A percentile compares a stretch with the other conserved stretches of the same genome.
phyloP scores from a whole-genome alignment of 2,329 filamentous ascomycete genomes.

The Aspergillus fischeri region DNA sequence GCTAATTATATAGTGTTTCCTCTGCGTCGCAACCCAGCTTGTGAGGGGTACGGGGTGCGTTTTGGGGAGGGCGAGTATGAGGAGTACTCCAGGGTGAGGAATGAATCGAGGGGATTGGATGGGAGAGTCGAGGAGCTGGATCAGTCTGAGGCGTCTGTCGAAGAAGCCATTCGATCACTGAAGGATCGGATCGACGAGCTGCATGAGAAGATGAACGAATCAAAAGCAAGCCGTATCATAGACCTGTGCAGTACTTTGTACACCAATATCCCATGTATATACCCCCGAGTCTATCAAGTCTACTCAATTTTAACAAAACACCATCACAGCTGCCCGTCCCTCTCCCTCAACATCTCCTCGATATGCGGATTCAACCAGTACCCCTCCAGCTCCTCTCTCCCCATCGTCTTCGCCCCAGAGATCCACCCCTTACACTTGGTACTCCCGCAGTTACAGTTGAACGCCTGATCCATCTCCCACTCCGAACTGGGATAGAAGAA shows the following conservation, averaged over 20 bases:
- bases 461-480: constrained; percentile 47
- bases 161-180: not conserved
- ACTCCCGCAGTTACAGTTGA: constrained; percentile 41
- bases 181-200: not conserved
- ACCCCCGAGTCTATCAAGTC: not conserved
- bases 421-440: constrained; percentile 38
- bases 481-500: constrained; percentile 50
- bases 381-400: constrained; percentile 25
- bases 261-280: not conserved
- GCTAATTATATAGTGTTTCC: not conserved
- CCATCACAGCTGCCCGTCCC: not conserved
- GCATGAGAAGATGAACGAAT: constrained; percentile 1
- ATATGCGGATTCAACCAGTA: constrained; percentile 46
- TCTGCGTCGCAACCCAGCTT: not conserved
- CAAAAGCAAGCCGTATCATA: not conserved
- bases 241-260: not conserved
- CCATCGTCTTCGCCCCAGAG: constrained; percentile 38
- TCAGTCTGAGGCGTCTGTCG: not conserved
- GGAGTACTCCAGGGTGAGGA: not conserved
- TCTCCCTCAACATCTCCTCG: constrained; percentile 23
- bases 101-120: not conserved
- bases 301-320: not conserved
- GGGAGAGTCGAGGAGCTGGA: not conserved
- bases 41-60: constrained; percentile 7
- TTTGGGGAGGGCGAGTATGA: constrained; percentile 5